A percentile compares a stretch with the other conserved stretches of the same genome.
Conservation (phyloP, 1,284 basidiomycete genomes). For the Paramarasmius palmivorus region DNA sequence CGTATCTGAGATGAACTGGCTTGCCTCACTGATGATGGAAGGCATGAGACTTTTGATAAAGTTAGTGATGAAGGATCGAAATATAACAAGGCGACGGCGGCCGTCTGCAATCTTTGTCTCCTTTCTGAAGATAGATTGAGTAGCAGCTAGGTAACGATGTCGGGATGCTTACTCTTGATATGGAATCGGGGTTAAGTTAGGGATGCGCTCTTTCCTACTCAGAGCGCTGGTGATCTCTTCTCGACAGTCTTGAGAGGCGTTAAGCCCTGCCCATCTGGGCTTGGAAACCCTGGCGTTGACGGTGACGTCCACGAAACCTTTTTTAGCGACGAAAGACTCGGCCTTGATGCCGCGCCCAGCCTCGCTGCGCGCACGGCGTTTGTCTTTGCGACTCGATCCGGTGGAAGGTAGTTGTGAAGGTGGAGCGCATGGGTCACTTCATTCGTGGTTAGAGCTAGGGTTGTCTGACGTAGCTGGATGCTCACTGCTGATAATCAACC, state of each 20-base stretch:
- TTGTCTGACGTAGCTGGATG: too few species aligned
- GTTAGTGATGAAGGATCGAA: not conserved
- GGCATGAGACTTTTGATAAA: not conserved
- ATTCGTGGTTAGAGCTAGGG: too few species aligned
- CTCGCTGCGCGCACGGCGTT: not conserved
- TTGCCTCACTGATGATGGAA: not conserved
- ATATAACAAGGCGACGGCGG: not conserved
- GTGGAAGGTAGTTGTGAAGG: too few species aligned
- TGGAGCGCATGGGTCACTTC: too few species aligned
- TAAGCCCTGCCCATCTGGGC: not conserved
- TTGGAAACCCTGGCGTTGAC: not conserved
- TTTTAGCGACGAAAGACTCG: too few species aligned
- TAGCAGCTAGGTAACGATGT: too few species aligned
- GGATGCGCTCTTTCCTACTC: not conserved
- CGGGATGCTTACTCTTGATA: not conserved
- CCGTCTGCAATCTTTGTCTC: not conserved
- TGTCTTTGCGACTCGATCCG: constrained; percentile 5
- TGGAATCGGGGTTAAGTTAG: not conserved
- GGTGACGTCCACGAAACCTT: constrained; percentile 1
- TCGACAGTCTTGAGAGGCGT: not conserved
- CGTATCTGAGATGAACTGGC: not conserved
- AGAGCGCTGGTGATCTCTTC: not conserved
- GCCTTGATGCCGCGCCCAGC: too few species aligned
- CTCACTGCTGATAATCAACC: too few species aligned
- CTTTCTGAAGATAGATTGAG: not conserved